phyloP scores from a whole-genome alignment of 768 basidiomycete species.

The Pleurotus platypus region DNA sequence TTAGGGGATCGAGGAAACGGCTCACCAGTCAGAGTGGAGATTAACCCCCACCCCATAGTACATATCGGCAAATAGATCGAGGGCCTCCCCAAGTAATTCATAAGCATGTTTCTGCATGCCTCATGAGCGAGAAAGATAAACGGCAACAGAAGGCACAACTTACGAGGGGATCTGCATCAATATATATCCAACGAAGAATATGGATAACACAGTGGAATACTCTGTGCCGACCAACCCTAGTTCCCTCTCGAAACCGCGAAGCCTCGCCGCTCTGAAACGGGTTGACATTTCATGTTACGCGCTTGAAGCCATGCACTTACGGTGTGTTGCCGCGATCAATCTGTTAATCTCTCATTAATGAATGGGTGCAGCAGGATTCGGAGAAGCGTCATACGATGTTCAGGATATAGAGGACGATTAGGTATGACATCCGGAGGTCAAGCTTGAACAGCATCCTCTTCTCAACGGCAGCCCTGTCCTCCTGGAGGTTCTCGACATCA shows the following conservation, averaged over 20 bases:
- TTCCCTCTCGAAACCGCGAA: slow-evolving; percentile 1
- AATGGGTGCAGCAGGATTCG: background rate
- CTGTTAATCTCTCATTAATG: slow-evolving; percentile 2
- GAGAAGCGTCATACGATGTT: slow-evolving; percentile 27
- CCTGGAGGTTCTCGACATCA: background rate
- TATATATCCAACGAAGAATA: slow-evolving; percentile 22
- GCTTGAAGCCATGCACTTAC: background rate
- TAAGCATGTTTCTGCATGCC: slow-evolving; percentile 53
- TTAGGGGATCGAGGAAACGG: background rate
- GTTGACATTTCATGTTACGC: background rate
- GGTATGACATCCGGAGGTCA: slow-evolving; percentile 47
- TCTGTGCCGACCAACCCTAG: background rate
- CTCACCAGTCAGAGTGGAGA: slow-evolving; percentile 32
- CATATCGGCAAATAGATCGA: slow-evolving; percentile 47
- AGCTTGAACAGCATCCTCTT: slow-evolving; percentile 43
- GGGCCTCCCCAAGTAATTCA: slow-evolving; percentile 45
- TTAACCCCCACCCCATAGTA: slow-evolving; percentile 50
- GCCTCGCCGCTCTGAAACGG: background rate
- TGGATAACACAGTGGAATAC: slow-evolving; percentile 3
- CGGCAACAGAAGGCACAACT: background rate
- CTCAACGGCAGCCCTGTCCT: slow-evolving; percentile 21
- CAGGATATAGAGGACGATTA: slow-evolving; percentile 42
- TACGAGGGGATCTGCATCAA: slow-evolving; percentile 39
- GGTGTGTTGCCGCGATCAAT: slow-evolving; percentile 5
- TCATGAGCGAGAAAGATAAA: slow-evolving; percentile 24